Conservation (phyloP, 768 basidiomycete species). For the Agrocybe pediades region DNA sequence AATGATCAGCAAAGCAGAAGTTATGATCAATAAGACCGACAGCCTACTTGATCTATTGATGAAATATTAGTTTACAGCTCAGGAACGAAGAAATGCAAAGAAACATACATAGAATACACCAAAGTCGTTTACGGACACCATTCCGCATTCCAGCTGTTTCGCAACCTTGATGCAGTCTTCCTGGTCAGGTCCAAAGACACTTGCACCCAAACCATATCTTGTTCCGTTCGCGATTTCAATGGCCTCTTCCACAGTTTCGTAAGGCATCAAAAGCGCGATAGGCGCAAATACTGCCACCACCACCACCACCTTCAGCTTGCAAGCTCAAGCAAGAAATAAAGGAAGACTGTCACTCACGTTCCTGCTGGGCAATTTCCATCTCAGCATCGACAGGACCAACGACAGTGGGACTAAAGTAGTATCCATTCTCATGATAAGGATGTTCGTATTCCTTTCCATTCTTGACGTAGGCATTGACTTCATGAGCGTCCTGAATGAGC, state of each 20-base stretch:
- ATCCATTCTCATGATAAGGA: slow-evolving; percentile 66
- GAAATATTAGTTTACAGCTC: slow-evolving; percentile 13
- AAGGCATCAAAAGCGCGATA: slow-evolving; percentile 83
- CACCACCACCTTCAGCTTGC: slow-evolving; percentile 8
- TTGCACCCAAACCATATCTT: slow-evolving; percentile 88
- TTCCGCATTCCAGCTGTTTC: slow-evolving; percentile 83
- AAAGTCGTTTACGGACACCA: slow-evolving; percentile 98
- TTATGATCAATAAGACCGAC: slow-evolving; percentile 12
- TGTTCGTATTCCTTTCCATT: slow-evolving; percentile 73
- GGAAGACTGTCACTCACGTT: slow-evolving; percentile 55
- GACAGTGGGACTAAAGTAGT: slow-evolving; percentile 88
- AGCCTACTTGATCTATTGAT: slow-evolving; percentile 63
- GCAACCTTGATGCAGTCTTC: slow-evolving; percentile 80
- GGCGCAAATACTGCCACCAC: slow-evolving; percentile 81
- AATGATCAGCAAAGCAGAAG: too few species aligned
- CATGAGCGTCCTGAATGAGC: slow-evolving; percentile 69
- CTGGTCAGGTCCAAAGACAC: slow-evolving; percentile 90
- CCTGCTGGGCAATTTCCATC: slow-evolving; percentile 79
- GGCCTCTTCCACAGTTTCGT: slow-evolving; percentile 82
- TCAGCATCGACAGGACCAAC: slow-evolving; percentile 72
- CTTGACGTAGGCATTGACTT: slow-evolving; percentile 62
- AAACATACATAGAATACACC: slow-evolving; percentile 79
- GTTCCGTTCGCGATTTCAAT: slow-evolving; percentile 88
- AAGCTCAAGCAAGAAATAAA: background rate
- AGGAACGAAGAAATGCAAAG: background rate